These are phyloP conservation scores for Solanum piurae DNA, from an alignment of 257 asterid species.

Conservation along the genomic window DNA sequence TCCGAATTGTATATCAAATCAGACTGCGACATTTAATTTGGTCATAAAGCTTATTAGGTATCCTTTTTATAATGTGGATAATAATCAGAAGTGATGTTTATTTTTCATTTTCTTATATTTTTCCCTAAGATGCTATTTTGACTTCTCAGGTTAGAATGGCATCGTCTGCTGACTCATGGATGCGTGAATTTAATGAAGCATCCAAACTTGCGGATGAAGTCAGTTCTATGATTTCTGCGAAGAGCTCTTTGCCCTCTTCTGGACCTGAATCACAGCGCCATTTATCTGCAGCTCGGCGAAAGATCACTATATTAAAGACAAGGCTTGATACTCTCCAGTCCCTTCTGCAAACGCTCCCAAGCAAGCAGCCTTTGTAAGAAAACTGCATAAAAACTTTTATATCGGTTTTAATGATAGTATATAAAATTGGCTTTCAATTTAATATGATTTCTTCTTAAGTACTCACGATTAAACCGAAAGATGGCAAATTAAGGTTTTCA, in stretches of 20 bases:
- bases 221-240: constrained; percentile 1
- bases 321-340: constrained; percentile 15
- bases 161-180: constrained; percentile 15
- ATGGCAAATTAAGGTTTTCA: not conserved
- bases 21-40: not conserved
- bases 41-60: not conserved
- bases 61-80: not conserved
- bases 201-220: constrained; percentile 14
- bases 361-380: constrained; percentile 7
- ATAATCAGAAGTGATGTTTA: not conserved
- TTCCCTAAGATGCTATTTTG: not conserved
- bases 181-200: constrained; percentile 10
- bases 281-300: constrained; percentile 12
- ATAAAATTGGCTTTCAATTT: not conserved
- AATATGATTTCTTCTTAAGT: not conserved
- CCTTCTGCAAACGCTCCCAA: constrained; percentile 9
- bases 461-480: not conserved
- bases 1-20: not conserved
- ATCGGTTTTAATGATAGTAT: not conserved
- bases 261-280: constrained; percentile 12
- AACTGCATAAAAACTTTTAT: not conserved
- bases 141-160: constrained; percentile 5
- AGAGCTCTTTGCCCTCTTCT: constrained; percentile 1
- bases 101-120: not conserved
- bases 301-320: constrained; percentile 10